A percentile compares a stretch with the other conserved stretches of the same genome.
These are phyloP conservation scores for Dichotomocladium elegans DNA, from an alignment of 371 early-diverging fungal genomes.

Conservation along the genomic window DNA sequence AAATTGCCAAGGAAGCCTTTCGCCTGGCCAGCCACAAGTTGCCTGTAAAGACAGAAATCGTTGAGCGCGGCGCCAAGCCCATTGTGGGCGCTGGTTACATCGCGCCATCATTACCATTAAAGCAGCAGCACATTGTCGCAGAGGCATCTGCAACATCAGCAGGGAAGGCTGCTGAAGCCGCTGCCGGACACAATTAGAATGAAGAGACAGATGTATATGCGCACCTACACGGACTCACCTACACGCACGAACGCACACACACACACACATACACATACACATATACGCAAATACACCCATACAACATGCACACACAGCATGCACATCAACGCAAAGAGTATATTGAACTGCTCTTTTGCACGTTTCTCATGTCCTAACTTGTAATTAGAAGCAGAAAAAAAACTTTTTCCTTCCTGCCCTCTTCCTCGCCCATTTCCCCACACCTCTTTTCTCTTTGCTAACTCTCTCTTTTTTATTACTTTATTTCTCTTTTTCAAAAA, in stretches of 20 bases:
- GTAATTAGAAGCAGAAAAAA: no score
- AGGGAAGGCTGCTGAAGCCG: background rate
- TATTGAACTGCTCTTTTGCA: no score
- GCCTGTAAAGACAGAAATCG: slow-evolving; percentile 76
- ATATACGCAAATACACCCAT: background rate
- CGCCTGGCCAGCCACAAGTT: slow-evolving; percentile 67
- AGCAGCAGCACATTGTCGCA: no score
- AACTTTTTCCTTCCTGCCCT: background rate
- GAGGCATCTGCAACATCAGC: background rate
- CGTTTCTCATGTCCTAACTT: no score
- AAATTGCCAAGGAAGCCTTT: slow-evolving; percentile 79
- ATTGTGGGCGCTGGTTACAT: slow-evolving; percentile 45
- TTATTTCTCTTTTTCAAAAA: no score
- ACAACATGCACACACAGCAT: background rate
- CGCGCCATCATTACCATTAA: slow-evolving; percentile 13
- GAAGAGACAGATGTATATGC: background rate
- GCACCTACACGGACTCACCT: background rate
- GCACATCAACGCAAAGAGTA: background rate
- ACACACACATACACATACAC: background rate
- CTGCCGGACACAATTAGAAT: no score
- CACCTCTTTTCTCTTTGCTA: background rate
- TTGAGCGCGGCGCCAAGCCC: slow-evolving; percentile 57
- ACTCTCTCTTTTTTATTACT: background rate
- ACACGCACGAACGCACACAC: background rate
- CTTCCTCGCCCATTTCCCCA: no score